Base-by-base conservation (phyloP, 2,329 filamentous ascomycete genomes). In the Clonostachys solani region DNA sequence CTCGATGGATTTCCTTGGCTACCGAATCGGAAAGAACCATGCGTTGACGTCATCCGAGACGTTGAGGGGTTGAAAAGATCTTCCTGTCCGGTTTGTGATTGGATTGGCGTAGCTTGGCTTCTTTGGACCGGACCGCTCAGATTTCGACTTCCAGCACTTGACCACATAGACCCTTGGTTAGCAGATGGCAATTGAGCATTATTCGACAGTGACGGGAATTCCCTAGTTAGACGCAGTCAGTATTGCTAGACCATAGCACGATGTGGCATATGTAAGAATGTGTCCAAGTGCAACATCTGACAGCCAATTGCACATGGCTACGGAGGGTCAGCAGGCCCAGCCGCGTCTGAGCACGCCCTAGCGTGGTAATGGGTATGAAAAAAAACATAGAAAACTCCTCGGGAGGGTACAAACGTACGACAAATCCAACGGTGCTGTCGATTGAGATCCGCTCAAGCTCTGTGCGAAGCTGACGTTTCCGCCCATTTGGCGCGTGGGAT, bases 391-490 rank as follows among this genome's bases (percentile, higher is more conserved):
- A 55, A 3, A 29, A 29, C 23, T 29, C 23, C 23, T 29, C 23
- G 23, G 23, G 23, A 9, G 23, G 23, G 23, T 4, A 29, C 23
- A 29, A 29, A 84, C 82, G 67, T 79, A 86, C 82, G 81, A 83
- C 48, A 80, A 69, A 61, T 86, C 83, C 50, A 86, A 66, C 40
- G 81, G 75, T 52, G 81, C 81, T 55, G 77, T 70, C 56, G 79
- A 75, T 64, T 84, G 81, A 49, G 81, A 83, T 52, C 79, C 79
- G 58, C 75, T 77, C 58, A 86, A 68, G 60, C 80, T 85, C 62
- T 86, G 82, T 43, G 82, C 81, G 65, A 86, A 86, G 64, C 81
- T 86, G 49, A 82, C 69, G 62, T 77, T 82, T 56, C 80, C 72
- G 52, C 75, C 73, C 58, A 81, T 65, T 67, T 81, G 75, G 59